These are phyloP conservation scores for Mastigamoeba balamuthi DNA, from an alignment of 78 protist genomes.

Conservation along the genomic window DNA sequence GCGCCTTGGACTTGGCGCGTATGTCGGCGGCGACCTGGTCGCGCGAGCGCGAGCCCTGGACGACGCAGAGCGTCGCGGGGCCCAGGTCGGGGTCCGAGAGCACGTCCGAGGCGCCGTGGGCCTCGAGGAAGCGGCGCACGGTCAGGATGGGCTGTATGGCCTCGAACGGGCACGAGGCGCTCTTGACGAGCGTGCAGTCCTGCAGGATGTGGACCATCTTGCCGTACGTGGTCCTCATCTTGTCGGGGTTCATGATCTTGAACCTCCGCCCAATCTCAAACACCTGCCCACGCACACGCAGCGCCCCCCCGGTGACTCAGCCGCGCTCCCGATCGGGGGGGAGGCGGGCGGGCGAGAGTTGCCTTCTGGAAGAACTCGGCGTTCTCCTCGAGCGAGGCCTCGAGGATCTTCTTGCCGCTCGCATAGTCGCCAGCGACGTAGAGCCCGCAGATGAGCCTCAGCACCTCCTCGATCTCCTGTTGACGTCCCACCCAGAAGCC, in stretches of 20 bases:
- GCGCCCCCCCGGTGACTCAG: too few relatives aligned
- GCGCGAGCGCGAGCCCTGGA: too few relatives aligned
- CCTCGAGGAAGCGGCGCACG: constrained; percentile 39
- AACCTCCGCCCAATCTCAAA: constrained; percentile 81
- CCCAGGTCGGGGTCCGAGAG: constrained; percentile 38
- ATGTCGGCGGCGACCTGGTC: too few relatives aligned
- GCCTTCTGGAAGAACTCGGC: constrained; percentile 48
- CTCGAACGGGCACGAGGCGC: not conserved
- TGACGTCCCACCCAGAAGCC: too few relatives aligned
- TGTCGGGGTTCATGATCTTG: constrained; percentile 84
- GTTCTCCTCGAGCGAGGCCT: constrained; percentile 45
- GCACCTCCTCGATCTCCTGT: not conserved
- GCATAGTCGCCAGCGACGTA: not conserved
- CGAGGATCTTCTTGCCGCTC: constrained; percentile 49
- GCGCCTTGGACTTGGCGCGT: too few relatives aligned
- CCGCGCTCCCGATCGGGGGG: too few relatives aligned
- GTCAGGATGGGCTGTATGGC: constrained; percentile 53
- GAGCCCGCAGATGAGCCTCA: not conserved
- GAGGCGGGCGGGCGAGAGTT: too few relatives aligned
- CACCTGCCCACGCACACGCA: not conserved
- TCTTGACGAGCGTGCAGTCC: constrained; percentile 36
- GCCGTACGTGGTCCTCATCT: constrained; percentile 72
- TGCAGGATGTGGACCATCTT: constrained; percentile 69
- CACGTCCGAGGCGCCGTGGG: constrained; percentile 5
- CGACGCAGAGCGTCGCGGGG: constrained; percentile 58